Evolutionary conservation across 371 early-diverging fungal species (phyloP).

Genomic region (Rhizopus stolonifer): DNA sequence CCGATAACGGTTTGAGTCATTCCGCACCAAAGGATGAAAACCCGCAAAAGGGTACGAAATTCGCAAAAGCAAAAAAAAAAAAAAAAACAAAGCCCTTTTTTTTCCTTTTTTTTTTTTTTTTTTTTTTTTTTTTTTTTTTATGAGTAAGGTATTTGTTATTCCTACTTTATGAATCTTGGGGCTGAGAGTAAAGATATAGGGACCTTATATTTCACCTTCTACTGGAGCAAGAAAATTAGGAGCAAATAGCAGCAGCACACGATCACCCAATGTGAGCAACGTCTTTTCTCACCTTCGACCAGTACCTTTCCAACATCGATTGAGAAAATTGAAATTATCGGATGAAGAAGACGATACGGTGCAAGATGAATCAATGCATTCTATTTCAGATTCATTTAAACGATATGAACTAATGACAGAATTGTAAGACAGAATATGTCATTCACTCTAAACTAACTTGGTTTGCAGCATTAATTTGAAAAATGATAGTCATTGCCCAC

Average conservation of each 20-base stretch:
- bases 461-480: slow-evolving; percentile 67
- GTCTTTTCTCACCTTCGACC: slow-evolving; percentile 22
- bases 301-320: slow-evolving; percentile 3
- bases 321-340: slow-evolving; percentile 6
- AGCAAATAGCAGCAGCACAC: slow-evolving; percentile 13
- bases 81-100: background rate
- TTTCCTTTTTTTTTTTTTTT: background rate
- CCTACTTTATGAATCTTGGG: background rate
- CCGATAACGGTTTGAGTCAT: slow-evolving; percentile 83
- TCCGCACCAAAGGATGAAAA: too few relatives aligned
- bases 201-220: slow-evolving; percentile 28
- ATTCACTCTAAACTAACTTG: background rate
- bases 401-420: slow-evolving; percentile 56
- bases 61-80: background rate
- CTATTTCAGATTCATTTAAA: slow-evolving; percentile 28
- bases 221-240: slow-evolving; percentile 29
- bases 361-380: slow-evolving; percentile 2
- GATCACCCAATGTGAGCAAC: slow-evolving; percentile 29
- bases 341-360: slow-evolving; percentile 23
- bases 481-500: slow-evolving; percentile 78
- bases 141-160: slow-evolving; percentile 17
- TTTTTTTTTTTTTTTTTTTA: slow-evolving; percentile 2
- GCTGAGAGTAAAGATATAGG: slow-evolving; percentile 7
- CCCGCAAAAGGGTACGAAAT: too few relatives aligned
- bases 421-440: slow-evolving; percentile 26